phyloP scores from a whole-genome alignment of 176 grass and related monocot species.

The Carex littledalei region DNA sequence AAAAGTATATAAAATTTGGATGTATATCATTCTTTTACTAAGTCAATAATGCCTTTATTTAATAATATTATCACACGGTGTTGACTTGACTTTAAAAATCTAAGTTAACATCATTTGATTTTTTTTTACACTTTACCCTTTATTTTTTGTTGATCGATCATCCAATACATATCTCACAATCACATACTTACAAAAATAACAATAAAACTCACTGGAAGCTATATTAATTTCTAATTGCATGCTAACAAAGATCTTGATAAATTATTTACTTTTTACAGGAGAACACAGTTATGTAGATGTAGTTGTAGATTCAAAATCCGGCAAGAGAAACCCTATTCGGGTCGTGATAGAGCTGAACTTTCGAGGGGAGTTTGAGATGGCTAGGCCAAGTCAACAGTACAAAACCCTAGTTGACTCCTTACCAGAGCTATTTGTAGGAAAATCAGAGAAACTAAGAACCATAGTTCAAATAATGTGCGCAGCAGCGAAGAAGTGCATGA shows the following conservation, averaged over 20 bases:
- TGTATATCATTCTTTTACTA: not conserved
- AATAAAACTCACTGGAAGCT: not conserved
- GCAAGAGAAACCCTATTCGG: constrained; percentile 49
- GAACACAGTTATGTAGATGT: constrained; percentile 93
- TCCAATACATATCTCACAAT: not conserved
- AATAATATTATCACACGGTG: not conserved
- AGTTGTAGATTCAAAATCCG: constrained; percentile 22
- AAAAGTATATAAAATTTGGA: not conserved
- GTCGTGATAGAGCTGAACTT: constrained; percentile 85
- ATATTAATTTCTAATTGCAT: constrained; percentile 3
- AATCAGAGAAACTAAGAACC: constrained; percentile 54
- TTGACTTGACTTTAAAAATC: not conserved
- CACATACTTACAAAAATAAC: not conserved
- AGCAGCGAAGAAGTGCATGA: constrained; percentile 88
- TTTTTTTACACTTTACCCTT: not conserved
- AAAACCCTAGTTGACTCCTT: constrained; percentile 47
- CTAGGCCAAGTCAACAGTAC: constrained; percentile 65
- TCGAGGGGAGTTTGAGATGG: constrained; percentile 83
- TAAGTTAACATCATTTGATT: not conserved
- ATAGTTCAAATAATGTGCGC: constrained; percentile 72
- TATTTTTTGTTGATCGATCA: not conserved
- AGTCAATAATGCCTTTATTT: not conserved
- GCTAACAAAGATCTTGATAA: not conserved
- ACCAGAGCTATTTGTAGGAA: constrained; percentile 71
- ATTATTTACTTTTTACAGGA: constrained; percentile 26